phyloP scores from a whole-genome alignment of 352 stramenopile genomes.

The Phytophthora aleatoria region DNA sequence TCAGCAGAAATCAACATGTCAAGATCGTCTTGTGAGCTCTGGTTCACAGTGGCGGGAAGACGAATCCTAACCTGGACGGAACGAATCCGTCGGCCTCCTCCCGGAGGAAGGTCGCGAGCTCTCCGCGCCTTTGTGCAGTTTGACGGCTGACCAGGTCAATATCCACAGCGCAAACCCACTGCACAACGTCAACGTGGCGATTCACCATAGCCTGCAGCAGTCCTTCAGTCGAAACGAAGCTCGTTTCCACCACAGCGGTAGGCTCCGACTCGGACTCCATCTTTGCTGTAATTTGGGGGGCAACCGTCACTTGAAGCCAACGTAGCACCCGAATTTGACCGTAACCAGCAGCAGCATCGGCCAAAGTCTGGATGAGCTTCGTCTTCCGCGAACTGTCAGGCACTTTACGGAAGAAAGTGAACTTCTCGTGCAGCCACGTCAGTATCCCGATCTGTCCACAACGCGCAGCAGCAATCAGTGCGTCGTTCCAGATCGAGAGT shows the following conservation, averaged over 20 bases:
- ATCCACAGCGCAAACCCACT: constrained; percentile 36
- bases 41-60: constrained; percentile 36
- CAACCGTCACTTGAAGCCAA: constrained; percentile 33
- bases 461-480: constrained; percentile 30
- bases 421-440: constrained; percentile 33
- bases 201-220: constrained; percentile 33
- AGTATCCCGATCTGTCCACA: constrained; percentile 31
- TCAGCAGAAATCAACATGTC: constrained; percentile 21
- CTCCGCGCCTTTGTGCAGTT: constrained; percentile 23
- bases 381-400: constrained; percentile 24
- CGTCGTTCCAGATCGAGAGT: constrained; percentile 36
- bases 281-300: constrained; percentile 16
- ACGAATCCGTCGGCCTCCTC: constrained; percentile 38
- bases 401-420: constrained; percentile 36
- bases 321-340: constrained; percentile 41
- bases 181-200: constrained; percentile 44
- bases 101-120: constrained; percentile 35
- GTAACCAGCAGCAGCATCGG: constrained; percentile 32
- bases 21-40: not conserved
- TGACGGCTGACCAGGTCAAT: constrained; percentile 29
- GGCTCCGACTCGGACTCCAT: not conserved
- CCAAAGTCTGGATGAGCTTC: constrained; percentile 27
- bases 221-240: constrained; percentile 38
- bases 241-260: constrained; percentile 18
- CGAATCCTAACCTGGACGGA: constrained; percentile 28